Base-by-base conservation (phyloP, 2,329 filamentous ascomycete genomes). In the Penicillium sp. region DNA sequence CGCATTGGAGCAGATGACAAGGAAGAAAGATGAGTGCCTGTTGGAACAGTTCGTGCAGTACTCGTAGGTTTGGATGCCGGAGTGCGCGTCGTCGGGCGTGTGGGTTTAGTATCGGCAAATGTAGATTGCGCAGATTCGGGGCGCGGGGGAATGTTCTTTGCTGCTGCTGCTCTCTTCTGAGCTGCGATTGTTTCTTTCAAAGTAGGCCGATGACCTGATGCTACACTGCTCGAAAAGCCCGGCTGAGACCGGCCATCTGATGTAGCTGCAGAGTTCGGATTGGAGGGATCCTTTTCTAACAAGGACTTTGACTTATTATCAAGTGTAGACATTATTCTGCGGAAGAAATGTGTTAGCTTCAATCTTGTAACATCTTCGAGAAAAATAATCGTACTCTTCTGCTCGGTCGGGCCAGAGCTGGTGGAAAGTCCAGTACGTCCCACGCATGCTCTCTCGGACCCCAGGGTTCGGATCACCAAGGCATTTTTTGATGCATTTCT, bases 381-480 rank as follows among this genome's bases (percentile, higher is more conserved):
- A 14, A 28, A 8, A 26, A n/a, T 20, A 20, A 40, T 2, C 86
- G 78, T 78, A 90, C 82, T 77, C 77, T 66, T 93, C 87, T 40
- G 91, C 91, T 67, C 82, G 85, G 20, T 86, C 81, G 2, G 89
- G 87, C 90, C 91, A 97, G 18, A 90, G 80, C 33, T 78, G 78
- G 58, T 86, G 84, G 70, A 92, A 97, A 0, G 79, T 79, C 94
- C 94, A 99, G 71, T 90, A 99, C 0, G 91, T 90, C 38, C 84
- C 82, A 64, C 94, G 85, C 80, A 89, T 93, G 61, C 85, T 87
- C 72, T 96, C 91, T 65, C 94, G 85, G 47, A 97, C 93, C 28
- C 87, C 89, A 7, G 92, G 91, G 66, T 97, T 96, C 12, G 93
- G 81, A 76, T 99, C 94, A 21, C 80, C 81, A n/a, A 99, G 80